Conservation (phyloP, 1,139 yeast species). For the Yamadazyma triangularis region DNA sequence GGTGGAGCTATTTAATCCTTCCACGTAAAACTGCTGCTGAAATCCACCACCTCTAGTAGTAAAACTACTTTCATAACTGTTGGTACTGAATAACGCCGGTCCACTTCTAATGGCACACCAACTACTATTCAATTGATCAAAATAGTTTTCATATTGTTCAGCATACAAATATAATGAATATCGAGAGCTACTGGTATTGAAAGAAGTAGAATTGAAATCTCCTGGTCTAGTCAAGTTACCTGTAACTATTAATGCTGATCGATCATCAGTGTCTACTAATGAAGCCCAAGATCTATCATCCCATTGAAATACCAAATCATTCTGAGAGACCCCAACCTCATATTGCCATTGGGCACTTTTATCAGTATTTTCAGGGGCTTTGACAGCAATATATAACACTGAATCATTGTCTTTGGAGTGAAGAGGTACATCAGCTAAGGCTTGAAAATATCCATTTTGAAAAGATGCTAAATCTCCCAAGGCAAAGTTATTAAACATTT, state of each 20-base stretch:
- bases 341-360: slow-evolving; percentile 49
- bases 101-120: slow-evolving; percentile 69
- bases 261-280: slow-evolving; percentile 70
- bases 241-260: slow-evolving; percentile 65
- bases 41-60: slow-evolving; percentile 47
- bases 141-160: slow-evolving; percentile 32
- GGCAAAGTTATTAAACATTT: slow-evolving; percentile 30
- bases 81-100: slow-evolving; percentile 28
- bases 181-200: slow-evolving; percentile 28
- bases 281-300: slow-evolving; percentile 56
- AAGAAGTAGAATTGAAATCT: slow-evolving; percentile 13
- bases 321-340: slow-evolving; percentile 67
- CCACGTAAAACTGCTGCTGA: slow-evolving; percentile 58
- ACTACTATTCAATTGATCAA: slow-evolving; percentile 47
- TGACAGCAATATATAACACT: slow-evolving; percentile 45
- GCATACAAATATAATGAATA: slow-evolving; percentile 48
- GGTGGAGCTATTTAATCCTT: slow-evolving; percentile 59
- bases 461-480: slow-evolving; percentile 29
- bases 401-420: slow-evolving; percentile 13
- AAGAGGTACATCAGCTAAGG: slow-evolving; percentile 41
- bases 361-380: slow-evolving; percentile 40
- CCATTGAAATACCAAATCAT: slow-evolving; percentile 66
- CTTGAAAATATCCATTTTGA: slow-evolving; percentile 52
- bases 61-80: slow-evolving; percentile 29
- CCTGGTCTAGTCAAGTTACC: slow-evolving; percentile 44